These are phyloP conservation scores for Ascochyta clinopodiicola DNA, from an alignment of 2,329 filamentous ascomycete genomes.

Conservation along the genomic window DNA sequence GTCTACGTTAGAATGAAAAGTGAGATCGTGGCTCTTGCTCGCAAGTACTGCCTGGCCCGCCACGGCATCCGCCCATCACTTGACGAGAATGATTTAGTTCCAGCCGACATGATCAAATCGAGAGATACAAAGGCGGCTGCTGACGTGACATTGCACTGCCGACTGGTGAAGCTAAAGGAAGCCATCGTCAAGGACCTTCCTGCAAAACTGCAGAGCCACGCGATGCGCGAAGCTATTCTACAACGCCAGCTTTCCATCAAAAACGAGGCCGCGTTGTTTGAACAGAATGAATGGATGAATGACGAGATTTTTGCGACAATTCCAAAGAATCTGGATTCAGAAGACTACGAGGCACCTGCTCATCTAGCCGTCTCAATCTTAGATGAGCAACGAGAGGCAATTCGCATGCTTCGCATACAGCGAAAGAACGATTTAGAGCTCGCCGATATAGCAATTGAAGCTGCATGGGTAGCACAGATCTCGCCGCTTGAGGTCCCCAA, in stretches of 20 bases:
- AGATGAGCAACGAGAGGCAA: conserved; percentile 23
- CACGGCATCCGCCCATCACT: background rate
- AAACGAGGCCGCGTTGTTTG: background rate
- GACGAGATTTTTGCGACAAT: background rate
- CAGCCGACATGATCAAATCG: conserved; percentile 1
- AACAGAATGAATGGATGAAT: conserved; percentile 17
- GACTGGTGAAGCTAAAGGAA: background rate
- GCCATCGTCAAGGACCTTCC: conserved; percentile 6
- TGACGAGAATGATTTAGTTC: background rate
- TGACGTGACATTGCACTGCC: background rate
- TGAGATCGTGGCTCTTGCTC: background rate
- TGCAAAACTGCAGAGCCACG: background rate
- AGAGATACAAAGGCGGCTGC: conserved; percentile 3
- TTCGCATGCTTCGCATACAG: conserved; percentile 14
- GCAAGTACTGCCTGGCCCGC: conserved; percentile 18
- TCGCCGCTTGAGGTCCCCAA: background rate
- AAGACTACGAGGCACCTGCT: background rate
- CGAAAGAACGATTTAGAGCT: conserved; percentile 14
- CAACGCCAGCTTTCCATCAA: background rate
- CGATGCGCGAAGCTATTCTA: background rate
- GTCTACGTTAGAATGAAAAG: background rate
- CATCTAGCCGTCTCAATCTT: conserved; percentile 11
- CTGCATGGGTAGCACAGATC: conserved; percentile 26
- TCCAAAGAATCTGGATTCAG: background rate
- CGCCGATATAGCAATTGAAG: background rate